Conservation (phyloP, 352 stramenopile species). For the Phytophthora fragariae region DNA sequence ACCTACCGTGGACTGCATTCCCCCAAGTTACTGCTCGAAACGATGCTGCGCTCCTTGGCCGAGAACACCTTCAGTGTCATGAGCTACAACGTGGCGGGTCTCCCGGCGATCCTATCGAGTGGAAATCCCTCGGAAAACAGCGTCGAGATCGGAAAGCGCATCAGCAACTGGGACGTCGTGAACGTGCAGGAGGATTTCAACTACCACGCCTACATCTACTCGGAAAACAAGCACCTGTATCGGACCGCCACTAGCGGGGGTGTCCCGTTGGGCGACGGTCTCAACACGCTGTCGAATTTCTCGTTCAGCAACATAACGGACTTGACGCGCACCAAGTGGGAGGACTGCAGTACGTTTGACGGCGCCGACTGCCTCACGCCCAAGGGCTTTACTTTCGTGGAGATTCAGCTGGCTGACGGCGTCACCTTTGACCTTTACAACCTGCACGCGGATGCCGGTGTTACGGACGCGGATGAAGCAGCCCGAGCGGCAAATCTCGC, state of each 20-base stretch:
- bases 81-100: conserved; percentile 54
- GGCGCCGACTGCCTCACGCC: conserved; percentile 59
- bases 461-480: conserved; percentile 40
- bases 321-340: conserved; percentile 57
- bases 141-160: conserved; percentile 54
- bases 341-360: conserved; percentile 51
- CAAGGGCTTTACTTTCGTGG: conserved; percentile 59
- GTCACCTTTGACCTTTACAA: conserved; percentile 63
- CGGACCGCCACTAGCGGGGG: conserved; percentile 52
- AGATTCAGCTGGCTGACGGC: conserved; percentile 54
- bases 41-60: conserved; percentile 41
- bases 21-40: not conserved
- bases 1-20: not conserved
- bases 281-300: conserved; percentile 60
- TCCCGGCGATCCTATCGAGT: conserved; percentile 56
- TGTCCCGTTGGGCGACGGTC: conserved; percentile 48
- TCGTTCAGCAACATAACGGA: conserved; percentile 52
- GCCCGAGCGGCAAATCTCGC: conserved; percentile 47
- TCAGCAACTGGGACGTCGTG: conserved; percentile 44
- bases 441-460: conserved; percentile 53
- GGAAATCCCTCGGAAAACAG: conserved; percentile 52
- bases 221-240: conserved; percentile 49
- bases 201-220: conserved; percentile 54
- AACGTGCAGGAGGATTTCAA: conserved; percentile 58
- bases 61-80: conserved; percentile 55